Conservation (phyloP, 768 basidiomycete genomes). For the Leccinum rimulosum region DNA sequence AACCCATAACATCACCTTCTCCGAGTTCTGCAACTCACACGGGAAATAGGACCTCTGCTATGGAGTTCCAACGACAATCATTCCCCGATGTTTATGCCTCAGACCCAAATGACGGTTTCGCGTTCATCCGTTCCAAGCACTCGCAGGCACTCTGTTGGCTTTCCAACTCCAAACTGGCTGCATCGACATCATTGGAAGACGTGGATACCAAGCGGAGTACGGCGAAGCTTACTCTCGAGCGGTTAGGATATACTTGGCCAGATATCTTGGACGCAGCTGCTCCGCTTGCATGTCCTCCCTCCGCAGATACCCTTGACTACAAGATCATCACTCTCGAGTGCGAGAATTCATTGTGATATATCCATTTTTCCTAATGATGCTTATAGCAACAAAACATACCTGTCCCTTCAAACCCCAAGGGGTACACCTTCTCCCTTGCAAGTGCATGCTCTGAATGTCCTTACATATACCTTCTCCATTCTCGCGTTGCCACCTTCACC, state of each 20-base stretch:
- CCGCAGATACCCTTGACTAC: slow-evolving; percentile 34
- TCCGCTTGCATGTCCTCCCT: slow-evolving; percentile 20
- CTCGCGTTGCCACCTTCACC: slow-evolving; percentile 52
- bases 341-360: slow-evolving; percentile 1
- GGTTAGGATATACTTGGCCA: slow-evolving; percentile 43
- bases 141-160: slow-evolving; percentile 25
- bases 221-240: slow-evolving; percentile 31
- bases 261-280: slow-evolving; percentile 37
- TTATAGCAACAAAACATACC: slow-evolving; percentile 41
- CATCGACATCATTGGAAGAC: slow-evolving; percentile 13
- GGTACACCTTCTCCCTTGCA: slow-evolving; percentile 57
- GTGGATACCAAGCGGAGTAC: slow-evolving; percentile 12
- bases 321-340: slow-evolving; percentile 22
- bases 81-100: background rate
- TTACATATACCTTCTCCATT: slow-evolving; percentile 47
- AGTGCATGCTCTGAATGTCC: slow-evolving; percentile 46
- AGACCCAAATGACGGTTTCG: slow-evolving; percentile 7
- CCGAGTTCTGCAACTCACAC: background rate
- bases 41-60: background rate
- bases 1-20: slow-evolving; percentile 13
- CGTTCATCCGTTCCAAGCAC: slow-evolving; percentile 24
- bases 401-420: slow-evolving; percentile 46
- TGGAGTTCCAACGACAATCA: background rate
- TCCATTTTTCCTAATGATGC: slow-evolving; percentile 4
- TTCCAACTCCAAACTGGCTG: slow-evolving; percentile 19